A percentile compares a stretch with the other conserved stretches of the same genome.
Conservation (phyloP, 306 rosid species). For the Dalbergia cochinchinensis region DNA sequence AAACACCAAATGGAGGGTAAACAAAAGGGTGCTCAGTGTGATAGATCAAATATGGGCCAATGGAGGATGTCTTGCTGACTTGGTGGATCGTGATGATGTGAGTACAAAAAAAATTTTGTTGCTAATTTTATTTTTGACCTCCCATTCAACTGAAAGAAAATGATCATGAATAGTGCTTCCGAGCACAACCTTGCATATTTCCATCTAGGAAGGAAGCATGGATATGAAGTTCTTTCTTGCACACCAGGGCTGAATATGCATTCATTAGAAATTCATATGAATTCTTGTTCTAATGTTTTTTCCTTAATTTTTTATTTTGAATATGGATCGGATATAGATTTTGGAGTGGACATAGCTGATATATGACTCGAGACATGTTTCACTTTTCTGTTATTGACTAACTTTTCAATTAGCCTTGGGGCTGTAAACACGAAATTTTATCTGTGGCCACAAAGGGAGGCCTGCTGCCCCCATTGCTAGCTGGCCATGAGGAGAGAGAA, state of each 20-base stretch:
- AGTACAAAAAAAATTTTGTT: constrained; percentile 45
- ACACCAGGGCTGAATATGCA: neutral
- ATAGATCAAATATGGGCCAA: constrained; percentile 92
- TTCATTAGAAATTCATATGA: neutral
- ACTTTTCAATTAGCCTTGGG: no score
- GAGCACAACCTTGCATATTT: neutral
- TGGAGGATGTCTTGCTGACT: constrained; percentile 85
- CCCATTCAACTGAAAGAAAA: constrained; percentile 19
- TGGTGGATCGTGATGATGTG: constrained; percentile 86
- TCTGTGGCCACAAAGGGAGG: no score
- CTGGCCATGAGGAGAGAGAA: no score
- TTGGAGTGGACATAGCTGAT: no score
- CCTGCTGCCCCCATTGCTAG: no score
- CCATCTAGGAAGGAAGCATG: constrained; percentile 3
- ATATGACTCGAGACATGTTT: no score
- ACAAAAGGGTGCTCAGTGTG: constrained; percentile 78
- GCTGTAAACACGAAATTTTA: no score
- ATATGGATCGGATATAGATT: neutral
- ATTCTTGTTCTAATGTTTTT: neutral
- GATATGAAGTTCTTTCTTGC: neutral
- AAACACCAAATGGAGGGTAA: constrained; percentile 87
- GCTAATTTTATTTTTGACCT: constrained; percentile 30
- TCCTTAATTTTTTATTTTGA: neutral
- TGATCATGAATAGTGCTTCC: constrained; percentile 24
- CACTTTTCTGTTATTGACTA: no score